Evolutionary conservation across 306 rosid species (phyloP), one percentile per base, ranked within the genome.

Genomic region (Arachis stenosperma): DNA sequence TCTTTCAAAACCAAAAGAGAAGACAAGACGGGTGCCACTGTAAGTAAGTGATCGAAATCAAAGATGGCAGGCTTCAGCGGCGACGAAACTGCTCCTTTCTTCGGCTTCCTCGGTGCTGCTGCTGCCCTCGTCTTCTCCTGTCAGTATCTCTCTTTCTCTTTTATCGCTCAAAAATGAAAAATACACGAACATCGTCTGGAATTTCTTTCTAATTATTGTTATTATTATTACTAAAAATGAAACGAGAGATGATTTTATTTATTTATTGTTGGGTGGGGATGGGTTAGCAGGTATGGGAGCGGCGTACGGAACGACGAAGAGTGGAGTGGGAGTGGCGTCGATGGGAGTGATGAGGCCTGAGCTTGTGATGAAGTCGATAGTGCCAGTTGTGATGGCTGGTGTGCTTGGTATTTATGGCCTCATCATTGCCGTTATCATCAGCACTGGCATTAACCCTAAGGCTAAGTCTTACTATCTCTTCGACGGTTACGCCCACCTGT

Each of bases 281-380:
- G 40, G 22, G n/a, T 6, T 73, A 39, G 17, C 74, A 90, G 96
- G 96, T 70, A 90, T 90, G 96, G 93, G 93, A 15, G 91, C 91
- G 12, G 91, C 90, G 6, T 90, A 90, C 39, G 93, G 93, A 62
- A 90, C 91, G 0, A 91, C 93, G 3, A 90, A 90, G 90, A 88
- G 96, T 47, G 93, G 91, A 5, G 93, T 90, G 56, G 96, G 96
- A 2, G 93, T 90, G 81, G 96, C 93, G 2, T 86, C 90, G 5
- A 90, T 90, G 93, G 96, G 91, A 27, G 93, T 88, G 17, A 90
- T 90, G 93, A 65, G 96, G 56, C 96, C 93, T 1, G 93, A 90
- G 87, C 91, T 88, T 5, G 93, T 90, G 27, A 88, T 90, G 96
- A 90, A 90, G 27, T 90, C 96, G 44, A 90, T 90, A 17, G 96